Percentiles rank a stretch among this genome's conserved stretches.
phyloP scores from a whole-genome alignment of 805 yeast genomes.

The Candida taoyuanica region DNA sequence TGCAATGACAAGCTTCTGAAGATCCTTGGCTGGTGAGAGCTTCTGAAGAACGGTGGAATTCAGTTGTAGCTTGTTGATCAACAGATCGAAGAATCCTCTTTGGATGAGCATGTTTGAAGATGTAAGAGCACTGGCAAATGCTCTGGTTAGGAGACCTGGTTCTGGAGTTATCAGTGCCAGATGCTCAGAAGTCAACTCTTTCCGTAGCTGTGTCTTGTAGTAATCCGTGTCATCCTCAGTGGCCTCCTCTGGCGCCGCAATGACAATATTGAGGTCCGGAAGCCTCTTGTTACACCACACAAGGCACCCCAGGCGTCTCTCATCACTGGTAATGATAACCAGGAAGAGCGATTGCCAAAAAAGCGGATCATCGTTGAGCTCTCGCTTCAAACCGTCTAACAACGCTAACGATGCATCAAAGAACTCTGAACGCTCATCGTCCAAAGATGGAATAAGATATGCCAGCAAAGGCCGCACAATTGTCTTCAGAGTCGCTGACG shows the following conservation, averaged over 20 bases:
- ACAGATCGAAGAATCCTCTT: constrained; percentile 82
- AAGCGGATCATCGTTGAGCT: constrained; percentile 59
- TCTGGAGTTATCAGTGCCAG: constrained; percentile 65
- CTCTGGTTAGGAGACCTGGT: constrained; percentile 71
- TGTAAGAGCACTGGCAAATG: constrained; percentile 63
- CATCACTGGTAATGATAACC: constrained; percentile 72
- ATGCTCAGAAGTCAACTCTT: constrained; percentile 44
- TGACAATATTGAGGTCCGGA: constrained; percentile 50
- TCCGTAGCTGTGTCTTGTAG: constrained; percentile 23
- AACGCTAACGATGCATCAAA: constrained; percentile 57
- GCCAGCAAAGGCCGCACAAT: constrained; percentile 67
- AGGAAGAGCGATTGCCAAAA: constrained; percentile 86
- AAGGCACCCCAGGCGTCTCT: constrained; percentile 77
- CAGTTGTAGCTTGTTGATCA: constrained; percentile 63
- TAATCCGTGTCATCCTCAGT: constrained; percentile 18
- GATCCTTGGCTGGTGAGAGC: constrained; percentile 48
- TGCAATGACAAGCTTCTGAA: constrained; percentile 51
- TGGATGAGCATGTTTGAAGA: constrained; percentile 70
- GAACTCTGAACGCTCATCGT: constrained; percentile 86
- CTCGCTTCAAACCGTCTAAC: constrained; percentile 53
- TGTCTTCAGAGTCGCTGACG: constrained; percentile 44
- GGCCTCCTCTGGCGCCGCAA: constrained; percentile 10
- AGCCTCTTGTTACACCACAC: constrained; percentile 65
- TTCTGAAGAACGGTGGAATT: constrained; percentile 51
- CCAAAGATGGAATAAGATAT: constrained; percentile 80